Conservation (phyloP, 768 basidiomycete genomes). For the Rhizopogon sp. region DNA sequence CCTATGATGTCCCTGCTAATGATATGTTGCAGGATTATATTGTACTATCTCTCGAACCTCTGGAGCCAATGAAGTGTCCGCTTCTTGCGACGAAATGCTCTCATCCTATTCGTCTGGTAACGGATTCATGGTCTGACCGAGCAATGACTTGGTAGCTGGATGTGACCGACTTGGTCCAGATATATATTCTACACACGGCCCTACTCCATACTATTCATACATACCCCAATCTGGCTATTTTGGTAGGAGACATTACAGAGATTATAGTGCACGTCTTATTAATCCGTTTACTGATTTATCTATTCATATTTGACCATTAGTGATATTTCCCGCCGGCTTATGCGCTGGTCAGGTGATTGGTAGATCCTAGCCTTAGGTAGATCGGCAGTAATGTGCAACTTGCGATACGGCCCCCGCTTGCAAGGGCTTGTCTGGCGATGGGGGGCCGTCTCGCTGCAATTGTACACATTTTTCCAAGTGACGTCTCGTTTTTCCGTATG, state of each 20-base stretch:
- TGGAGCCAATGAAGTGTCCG: constrained; percentile 30
- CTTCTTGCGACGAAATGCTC: constrained; percentile 34
- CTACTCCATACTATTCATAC: background rate
- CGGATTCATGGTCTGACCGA: constrained; percentile 43
- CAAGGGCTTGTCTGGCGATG: too few species aligned
- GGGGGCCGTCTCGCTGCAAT: background rate
- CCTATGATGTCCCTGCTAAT: background rate
- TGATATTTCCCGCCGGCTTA: background rate
- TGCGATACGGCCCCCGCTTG: background rate
- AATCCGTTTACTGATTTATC: background rate
- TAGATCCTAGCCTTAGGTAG: background rate
- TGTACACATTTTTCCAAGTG: background rate
- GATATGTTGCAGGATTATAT: constrained; percentile 49
- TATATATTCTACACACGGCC: background rate
- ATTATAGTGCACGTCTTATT: background rate
- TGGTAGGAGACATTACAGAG: background rate
- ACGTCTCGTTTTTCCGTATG: background rate
- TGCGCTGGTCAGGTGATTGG: background rate
- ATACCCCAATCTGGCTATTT: background rate
- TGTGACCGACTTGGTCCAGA: background rate
- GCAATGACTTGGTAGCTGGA: constrained; percentile 1
- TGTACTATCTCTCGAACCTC: constrained; percentile 42
- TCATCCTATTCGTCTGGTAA: constrained; percentile 53
- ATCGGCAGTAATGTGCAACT: too few species aligned
- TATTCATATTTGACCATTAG: background rate